A percentile compares a stretch with the other conserved stretches of the same genome.
These are phyloP conservation scores for Pelargonium fulgidum DNA, from an alignment of 441 rosid genomes.

Conservation along the genomic window DNA sequence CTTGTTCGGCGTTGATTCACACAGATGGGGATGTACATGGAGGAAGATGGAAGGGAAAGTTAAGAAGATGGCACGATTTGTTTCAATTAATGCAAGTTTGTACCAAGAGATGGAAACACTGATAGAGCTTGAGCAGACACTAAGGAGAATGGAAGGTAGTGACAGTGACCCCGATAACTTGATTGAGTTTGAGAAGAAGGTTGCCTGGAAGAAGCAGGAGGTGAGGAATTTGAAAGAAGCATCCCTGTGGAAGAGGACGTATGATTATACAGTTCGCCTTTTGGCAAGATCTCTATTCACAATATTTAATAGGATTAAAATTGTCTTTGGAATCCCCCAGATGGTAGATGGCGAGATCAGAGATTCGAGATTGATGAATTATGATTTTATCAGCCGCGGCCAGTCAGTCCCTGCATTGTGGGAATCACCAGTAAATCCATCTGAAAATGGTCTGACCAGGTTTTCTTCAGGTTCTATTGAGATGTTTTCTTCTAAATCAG, in stretches of 20 bases:
- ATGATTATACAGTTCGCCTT: conserved; percentile 63
- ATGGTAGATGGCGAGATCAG: conserved; percentile 26
- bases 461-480: conserved; percentile 81
- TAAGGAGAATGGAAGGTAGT: conserved; percentile 56
- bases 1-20: conserved; percentile 51
- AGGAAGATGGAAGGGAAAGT: conserved; percentile 83
- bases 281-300: conserved; percentile 74
- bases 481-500: conserved; percentile 39
- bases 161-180: conserved; percentile 51
- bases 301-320: conserved; percentile 48
- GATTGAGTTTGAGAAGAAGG: conserved; percentile 66
- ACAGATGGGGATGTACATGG: conserved; percentile 54
- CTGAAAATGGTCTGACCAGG: conserved; percentile 48
- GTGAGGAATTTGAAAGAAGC: conserved; percentile 62
- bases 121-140: conserved; percentile 67
- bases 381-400: conserved; percentile 52
- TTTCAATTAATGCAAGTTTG: conserved; percentile 58
- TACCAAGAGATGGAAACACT: conserved; percentile 92
- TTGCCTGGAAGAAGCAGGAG: conserved; percentile 78
- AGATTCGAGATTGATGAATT: conserved; percentile 35
- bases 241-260: conserved; percentile 85
- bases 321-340: conserved; percentile 58
- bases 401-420: conserved; percentile 64
- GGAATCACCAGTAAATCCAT: conserved; percentile 51
- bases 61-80: conserved; percentile 86